A percentile compares a stretch with the other conserved stretches of the same genome.
These are phyloP conservation scores for Articulospora tetracladia DNA, from an alignment of 495 filamentous ascomycete species.

Conservation along the genomic window DNA sequence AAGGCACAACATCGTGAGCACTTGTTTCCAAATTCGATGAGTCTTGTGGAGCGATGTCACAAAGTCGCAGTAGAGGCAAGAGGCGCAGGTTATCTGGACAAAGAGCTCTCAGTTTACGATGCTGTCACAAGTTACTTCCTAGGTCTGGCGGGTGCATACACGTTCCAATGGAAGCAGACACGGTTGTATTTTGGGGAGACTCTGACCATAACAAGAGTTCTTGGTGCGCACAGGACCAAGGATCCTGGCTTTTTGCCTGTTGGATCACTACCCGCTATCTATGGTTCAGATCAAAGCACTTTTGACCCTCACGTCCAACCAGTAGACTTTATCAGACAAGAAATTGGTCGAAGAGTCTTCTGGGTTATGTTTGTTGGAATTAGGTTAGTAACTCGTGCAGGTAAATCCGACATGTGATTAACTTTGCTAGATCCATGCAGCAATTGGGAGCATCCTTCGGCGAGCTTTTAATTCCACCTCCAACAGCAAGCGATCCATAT, in stretches of 20 bases:
- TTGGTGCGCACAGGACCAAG: constrained; percentile 53
- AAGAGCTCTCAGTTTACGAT: constrained; percentile 69
- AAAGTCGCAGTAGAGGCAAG: constrained; percentile 67
- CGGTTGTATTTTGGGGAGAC: constrained; percentile 72
- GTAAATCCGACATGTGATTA: background rate
- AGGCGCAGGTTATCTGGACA: constrained; percentile 62
- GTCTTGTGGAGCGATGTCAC: constrained; percentile 70
- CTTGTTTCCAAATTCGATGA: constrained; percentile 63
- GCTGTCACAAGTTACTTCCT: constrained; percentile 84
- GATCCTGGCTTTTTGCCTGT: background rate
- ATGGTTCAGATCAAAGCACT: background rate
- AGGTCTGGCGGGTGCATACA: constrained; percentile 65
- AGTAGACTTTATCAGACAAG: constrained; percentile 67
- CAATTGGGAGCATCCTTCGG: constrained; percentile 65
- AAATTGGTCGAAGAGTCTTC: constrained; percentile 75
- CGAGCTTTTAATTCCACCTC: constrained; percentile 63
- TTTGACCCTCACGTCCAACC: background rate
- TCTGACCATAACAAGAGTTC: constrained; percentile 63
- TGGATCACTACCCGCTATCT: constrained; percentile 7
- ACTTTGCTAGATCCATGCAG: constrained; percentile 49
- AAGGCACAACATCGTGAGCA: constrained; percentile 54
- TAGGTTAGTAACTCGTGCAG: constrained; percentile 34
- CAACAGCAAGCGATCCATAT: constrained; percentile 68
- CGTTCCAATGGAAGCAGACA: constrained; percentile 61
- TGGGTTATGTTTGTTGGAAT: constrained; percentile 66